Percentiles rank a stretch among this genome's conserved stretches.
Conservation (phyloP, 148 eudicot species). For the Cornus florida region DNA sequence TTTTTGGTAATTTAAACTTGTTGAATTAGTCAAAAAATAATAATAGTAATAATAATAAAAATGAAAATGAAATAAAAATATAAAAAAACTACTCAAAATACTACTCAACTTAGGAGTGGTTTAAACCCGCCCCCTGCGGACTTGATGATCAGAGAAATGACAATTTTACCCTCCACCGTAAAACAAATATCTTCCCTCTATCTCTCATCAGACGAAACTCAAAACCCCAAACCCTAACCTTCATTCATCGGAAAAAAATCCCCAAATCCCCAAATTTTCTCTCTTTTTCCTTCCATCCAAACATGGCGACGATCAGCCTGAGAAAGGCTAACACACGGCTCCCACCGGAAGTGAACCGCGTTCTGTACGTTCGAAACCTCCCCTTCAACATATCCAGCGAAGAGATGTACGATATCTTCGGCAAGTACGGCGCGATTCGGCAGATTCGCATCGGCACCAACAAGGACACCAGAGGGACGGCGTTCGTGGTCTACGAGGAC, state of each 20-base stretch:
- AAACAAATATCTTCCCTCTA: too few relatives aligned
- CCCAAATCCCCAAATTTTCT: neutral
- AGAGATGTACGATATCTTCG: constrained; percentile 89
- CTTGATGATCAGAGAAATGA: too few relatives aligned
- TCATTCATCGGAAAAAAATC: neutral
- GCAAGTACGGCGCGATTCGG: constrained; percentile 78
- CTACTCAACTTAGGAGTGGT: too few relatives aligned
- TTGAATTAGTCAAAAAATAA: too few relatives aligned
- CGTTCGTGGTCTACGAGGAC: constrained; percentile 77
- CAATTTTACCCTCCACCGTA: too few relatives aligned
- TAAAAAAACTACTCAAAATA: too few relatives aligned
- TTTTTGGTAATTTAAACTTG: too few relatives aligned
- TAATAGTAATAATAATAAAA: too few relatives aligned
- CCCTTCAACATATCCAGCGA: constrained; percentile 85
- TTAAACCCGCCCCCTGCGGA: too few relatives aligned
- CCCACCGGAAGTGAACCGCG: constrained; percentile 74
- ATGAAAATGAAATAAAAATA: too few relatives aligned
- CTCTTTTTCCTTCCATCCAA: neutral
- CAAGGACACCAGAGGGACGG: constrained; percentile 78
- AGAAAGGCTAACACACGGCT: constrained; percentile 65
- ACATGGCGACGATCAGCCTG: constrained; percentile 41
- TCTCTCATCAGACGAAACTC: too few relatives aligned
- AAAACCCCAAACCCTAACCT: too few relatives aligned
- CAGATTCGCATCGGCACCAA: constrained; percentile 68
- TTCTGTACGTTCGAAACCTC: constrained; percentile 57